Base-by-base conservation (phyloP, 768 basidiomycete species). In the Hysterangium stoloniferum region DNA sequence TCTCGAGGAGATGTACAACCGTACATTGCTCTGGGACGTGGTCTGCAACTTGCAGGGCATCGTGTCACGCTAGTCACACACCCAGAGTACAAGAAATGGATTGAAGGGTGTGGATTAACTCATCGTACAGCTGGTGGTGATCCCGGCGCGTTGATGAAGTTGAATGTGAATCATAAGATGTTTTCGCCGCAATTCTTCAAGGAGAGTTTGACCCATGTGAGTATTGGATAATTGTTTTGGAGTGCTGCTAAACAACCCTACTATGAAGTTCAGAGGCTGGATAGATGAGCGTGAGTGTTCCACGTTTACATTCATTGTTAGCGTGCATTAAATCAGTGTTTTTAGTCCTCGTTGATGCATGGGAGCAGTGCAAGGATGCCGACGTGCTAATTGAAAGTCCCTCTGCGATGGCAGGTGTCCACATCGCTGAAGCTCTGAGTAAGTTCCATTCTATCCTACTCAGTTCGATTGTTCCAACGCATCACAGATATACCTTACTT, bases 141-240 rank as follows among this genome's bases (percentile, higher is more conserved):
- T 64, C 82, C 82, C 0, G 80, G 78, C 0, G 76, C 77, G 2
- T 59, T 84, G 60, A 84, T 84, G 82, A 80, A 81, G 57, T 67
- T 84, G 4, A 73, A 69, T 51, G 70, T 72, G 3, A 75, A 75
- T 57, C 67, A 70, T 54, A 67, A 78, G 79, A 83, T 84, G 78
- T 83, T 84, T 60, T 82, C 81, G 6, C 80, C 81, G 0, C 79
- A 80, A 17, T 85, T 82, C 57, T 83, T 85, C 71, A 80, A 72
- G 58, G 75, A 80, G 58, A 77, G 76, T 49, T 56, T 85, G 4
- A 68, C 68, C 3, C 72, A 78, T 55, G 77, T 77, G 53, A 52
- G 75, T 59, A 6, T 35, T 48, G 20, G 15, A n/a, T 38, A 20
- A n/a, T 7, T 11, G 6, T 22, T 12, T n/a, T 17, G 36, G 22